A percentile compares a stretch with the other conserved stretches of the same genome.
Evolutionary conservation across 2,329 filamentous ascomycete species (phyloP).

Genomic region (Domatiomyces globalis): DNA sequence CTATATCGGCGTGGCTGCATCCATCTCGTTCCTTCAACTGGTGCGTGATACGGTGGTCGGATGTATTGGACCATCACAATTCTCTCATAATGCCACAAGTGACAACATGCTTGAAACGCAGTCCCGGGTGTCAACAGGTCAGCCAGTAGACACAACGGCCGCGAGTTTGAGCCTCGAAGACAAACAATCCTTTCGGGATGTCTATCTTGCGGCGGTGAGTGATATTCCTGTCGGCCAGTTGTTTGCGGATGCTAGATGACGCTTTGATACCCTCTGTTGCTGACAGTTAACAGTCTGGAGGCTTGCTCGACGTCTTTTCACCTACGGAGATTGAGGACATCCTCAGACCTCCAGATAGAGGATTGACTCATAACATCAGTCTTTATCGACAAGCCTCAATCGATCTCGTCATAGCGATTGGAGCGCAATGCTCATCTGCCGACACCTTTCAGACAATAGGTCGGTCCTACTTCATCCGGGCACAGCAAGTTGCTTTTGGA

Average conservation of each 20-base stretch:
- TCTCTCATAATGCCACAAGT: constrained; percentile 38
- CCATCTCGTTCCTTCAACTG: constrained; percentile 43
- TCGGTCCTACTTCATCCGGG: constrained; percentile 34
- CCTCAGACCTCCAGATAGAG: not conserved
- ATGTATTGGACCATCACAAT: constrained; percentile 41
- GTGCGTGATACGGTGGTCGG: constrained; percentile 35
- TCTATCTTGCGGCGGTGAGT: constrained; percentile 20
- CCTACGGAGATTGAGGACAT: constrained; percentile 18
- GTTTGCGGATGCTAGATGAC: not conserved
- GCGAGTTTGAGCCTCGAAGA: constrained; percentile 23
- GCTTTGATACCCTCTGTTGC: not conserved
- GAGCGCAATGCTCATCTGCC: constrained; percentile 33
- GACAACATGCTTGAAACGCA: constrained; percentile 42
- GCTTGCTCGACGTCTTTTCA: constrained; percentile 28
- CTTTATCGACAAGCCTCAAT: constrained; percentile 17
- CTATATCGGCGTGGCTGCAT: constrained; percentile 38
- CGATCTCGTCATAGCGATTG: constrained; percentile 39
- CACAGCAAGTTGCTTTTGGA: constrained; percentile 35
- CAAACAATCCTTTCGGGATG: constrained; percentile 22
- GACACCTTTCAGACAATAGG: constrained; percentile 17
- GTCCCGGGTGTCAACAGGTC: constrained; percentile 21
- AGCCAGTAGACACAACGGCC: constrained; percentile 19
- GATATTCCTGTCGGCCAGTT: not conserved
- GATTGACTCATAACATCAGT: not conserved
- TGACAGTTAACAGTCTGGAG: constrained; percentile 24